Evolutionary conservation across 2,329 filamentous ascomycete genomes (phyloP).

Genomic region (Talaromyces rugulosus): DNA sequence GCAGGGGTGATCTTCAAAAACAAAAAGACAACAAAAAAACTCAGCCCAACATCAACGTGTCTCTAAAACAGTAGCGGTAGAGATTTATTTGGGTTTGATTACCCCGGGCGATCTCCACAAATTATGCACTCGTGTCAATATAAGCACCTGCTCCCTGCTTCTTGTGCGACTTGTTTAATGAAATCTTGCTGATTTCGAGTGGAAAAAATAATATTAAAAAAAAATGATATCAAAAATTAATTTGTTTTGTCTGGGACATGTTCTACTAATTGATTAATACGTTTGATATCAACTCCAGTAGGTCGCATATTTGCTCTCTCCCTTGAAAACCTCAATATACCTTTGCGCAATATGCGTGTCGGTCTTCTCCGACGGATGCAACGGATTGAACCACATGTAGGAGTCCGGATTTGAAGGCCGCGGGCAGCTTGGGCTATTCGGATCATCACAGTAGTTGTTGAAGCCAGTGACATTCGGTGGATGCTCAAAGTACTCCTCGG

Average conservation of each 20-base stretch:
- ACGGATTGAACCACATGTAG: conserved; percentile 69
- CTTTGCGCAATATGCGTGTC: conserved; percentile 54
- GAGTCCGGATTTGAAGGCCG: conserved; percentile 48
- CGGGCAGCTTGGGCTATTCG: conserved; percentile 33
- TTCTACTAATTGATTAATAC: background rate
- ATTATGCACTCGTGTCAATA: background rate
- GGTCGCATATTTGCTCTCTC: conserved; percentile 30
- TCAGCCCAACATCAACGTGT: background rate
- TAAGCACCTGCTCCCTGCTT: background rate
- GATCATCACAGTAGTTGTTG: conserved; percentile 51
- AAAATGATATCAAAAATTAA: background rate
- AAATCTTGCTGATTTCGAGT: background rate
- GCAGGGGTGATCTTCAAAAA: background rate
- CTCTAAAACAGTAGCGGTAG: background rate
- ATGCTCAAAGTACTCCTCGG: conserved; percentile 56
- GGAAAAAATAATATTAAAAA: background rate
- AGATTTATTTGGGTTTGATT: background rate
- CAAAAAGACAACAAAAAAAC: no score
- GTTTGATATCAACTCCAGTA: conserved; percentile 19
- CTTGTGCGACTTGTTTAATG: background rate
- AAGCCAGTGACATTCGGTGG: conserved; percentile 60
- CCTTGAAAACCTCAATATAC: conserved; percentile 53
- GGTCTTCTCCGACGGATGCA: conserved; percentile 67
- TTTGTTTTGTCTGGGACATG: background rate
- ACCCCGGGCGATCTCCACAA: background rate